Evolutionary conservation across 306 rosid genomes (phyloP), one percentile per base, ranked within the genome.

Genomic region (Canavalia ensiformis): DNA sequence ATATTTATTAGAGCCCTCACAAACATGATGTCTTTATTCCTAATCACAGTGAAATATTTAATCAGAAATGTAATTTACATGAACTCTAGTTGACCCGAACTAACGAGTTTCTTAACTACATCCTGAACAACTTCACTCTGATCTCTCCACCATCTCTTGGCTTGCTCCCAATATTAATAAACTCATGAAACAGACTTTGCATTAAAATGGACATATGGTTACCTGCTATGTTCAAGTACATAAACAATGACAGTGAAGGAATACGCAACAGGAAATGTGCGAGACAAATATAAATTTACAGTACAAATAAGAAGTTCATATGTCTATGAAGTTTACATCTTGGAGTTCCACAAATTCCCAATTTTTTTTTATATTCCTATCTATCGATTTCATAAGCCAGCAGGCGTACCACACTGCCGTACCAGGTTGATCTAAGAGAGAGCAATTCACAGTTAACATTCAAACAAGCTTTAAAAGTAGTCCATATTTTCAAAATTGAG

Each of bases 81-180:
- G 83, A 94, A 90, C 77, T 94, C 98, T 54, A 94, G 82, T 81
- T 94, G 97, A 72, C 96, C 97, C 59, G 90, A 83, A 83, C 69
- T 85, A 88, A 92, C 90, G 8, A 94, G 85, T 47, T 85, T 12
- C 85, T 81, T 89, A 28, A 92, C 98, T 1, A 55, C 58, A 51
- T 73, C 66, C 75, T 92, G 86, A 33, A 88, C 41, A 39, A 47
- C 82, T 68, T 90, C 90, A 57, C 94, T 94, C 79, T 94, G 98
- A 30, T 91, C 91, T 44, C 82, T 83, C 96, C 98, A 94, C 98
- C 98, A 92, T 60, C 96, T 85, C 72, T 89, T 95, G 83, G n/a
- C n/a, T n/a, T n/a, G n/a, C n/a, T n/a, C n/a, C n/a, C n/a, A n/a
- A n/a, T n/a, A n/a, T n/a, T n/a, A n/a, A n/a, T n/a, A n/a, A n/a